Evolutionary conservation across 176 grass and related monocot genomes (phyloP), one percentile per base, ranked within the genome.

Genomic region (Lolium multiflorum): DNA sequence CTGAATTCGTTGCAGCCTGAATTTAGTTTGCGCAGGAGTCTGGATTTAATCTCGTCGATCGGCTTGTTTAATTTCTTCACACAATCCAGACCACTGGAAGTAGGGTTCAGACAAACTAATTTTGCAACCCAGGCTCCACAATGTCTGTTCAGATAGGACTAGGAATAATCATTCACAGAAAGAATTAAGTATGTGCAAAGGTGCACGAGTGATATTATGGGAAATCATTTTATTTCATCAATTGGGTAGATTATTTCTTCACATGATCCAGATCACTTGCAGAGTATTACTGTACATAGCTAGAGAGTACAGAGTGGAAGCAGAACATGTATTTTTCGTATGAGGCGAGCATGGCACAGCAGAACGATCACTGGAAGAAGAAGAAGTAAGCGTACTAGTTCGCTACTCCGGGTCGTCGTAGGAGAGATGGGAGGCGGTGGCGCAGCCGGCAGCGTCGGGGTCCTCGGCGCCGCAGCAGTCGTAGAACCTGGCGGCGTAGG

Each of bases 401-500:
- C 10, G 25, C 41, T 31, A 14, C 15, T 31, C 4, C 2, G 11
- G 62, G 65, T 94, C 89, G 58, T 93, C 93, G 83, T 98, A 95
- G 58, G 93, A 98, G 54, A 78, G 54, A 81, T 98, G 95, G 70
- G 90, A 82, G 11, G 87, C 89, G 0, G 95, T 88, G 67, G 87
- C 48, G 81, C 93, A 98, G 54, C 95, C 93, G 38, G 79, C 37
- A 3, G 95, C 91, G 66, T 93, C 83, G 5, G 91, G 89, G 88
- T 98, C 93, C 87, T 98, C 95, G 12, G 95, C 93, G 76, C 93
- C 95, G 60, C 93, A 98, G 80, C 95, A 98, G 82, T 95, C 95
- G 52, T 93, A 95, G 73, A 95, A 95, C 78, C 87, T 98, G 77
- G 93, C 93, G 31, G 91, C 93, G 85, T 93, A 98, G 16, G 93